Conservation (phyloP, 371 early-diverging fungal genomes). For the Mortierella sp. region DNA sequence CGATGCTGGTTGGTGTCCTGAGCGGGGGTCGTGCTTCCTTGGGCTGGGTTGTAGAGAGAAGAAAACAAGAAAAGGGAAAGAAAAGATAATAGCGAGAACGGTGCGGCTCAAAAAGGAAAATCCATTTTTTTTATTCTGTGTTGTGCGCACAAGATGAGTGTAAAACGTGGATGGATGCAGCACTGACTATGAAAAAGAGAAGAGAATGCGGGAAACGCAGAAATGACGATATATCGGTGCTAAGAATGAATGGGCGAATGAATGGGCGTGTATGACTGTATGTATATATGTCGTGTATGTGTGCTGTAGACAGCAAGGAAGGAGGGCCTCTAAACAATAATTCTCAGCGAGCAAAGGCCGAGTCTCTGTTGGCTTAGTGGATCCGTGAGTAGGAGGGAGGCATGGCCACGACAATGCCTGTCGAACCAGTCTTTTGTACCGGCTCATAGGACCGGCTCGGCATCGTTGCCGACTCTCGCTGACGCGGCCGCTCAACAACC, state of each 20-base stretch:
- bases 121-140: background rate
- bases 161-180: background rate
- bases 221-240: background rate
- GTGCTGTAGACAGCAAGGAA: background rate
- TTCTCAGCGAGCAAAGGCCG: background rate
- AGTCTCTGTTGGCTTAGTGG: background rate
- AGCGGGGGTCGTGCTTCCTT: background rate
- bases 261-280: background rate
- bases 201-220: background rate
- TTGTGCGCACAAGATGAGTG: background rate
- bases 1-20: background rate
- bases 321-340: background rate
- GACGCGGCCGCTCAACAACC: background rate
- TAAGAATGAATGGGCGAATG: background rate
- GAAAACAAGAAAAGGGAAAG: background rate
- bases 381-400: background rate
- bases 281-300: background rate
- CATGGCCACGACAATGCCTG: conserved; percentile 10
- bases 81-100: background rate
- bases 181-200: background rate
- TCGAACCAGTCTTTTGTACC: background rate
- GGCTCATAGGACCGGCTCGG: background rate
- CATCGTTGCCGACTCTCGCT: background rate
- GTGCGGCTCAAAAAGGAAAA: background rate
- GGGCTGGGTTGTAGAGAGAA: background rate